A percentile compares a stretch with the other conserved stretches of the same genome.
Conservation (phyloP, 2,329 filamentous ascomycete species). For the Penicillium sp. region DNA sequence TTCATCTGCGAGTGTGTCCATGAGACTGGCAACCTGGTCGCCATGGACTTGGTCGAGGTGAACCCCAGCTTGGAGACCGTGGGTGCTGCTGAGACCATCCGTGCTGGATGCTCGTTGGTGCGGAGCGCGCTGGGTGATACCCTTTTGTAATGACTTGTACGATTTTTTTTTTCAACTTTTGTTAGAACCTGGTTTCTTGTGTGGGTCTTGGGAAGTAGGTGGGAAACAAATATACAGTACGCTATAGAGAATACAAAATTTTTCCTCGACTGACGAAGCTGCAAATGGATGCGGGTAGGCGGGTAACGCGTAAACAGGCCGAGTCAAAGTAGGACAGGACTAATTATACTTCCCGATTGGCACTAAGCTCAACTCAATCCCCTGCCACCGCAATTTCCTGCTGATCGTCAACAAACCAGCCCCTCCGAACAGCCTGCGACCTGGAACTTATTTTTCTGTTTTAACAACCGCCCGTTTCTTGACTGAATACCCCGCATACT, state of each 20-base stretch:
- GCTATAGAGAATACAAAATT: not conserved
- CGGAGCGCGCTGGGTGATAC: slow-evolving; percentile 92
- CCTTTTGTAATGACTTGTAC: slow-evolving; percentile 63
- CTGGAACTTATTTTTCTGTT: slow-evolving; percentile 3
- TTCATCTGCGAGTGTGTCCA: slow-evolving; percentile 92
- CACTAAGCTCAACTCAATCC: slow-evolving; percentile 21
- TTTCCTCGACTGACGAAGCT: not conserved
- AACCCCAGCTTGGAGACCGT: slow-evolving; percentile 71
- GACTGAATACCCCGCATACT: not conserved
- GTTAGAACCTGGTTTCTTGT: not conserved
- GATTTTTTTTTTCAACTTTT: not conserved
- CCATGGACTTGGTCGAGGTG: slow-evolving; percentile 81
- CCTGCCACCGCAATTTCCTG: slow-evolving; percentile 36
- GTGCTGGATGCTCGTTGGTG: slow-evolving; percentile 88
- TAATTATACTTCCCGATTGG: not conserved
- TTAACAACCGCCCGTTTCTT: not conserved
- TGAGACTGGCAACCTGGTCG: slow-evolving; percentile 75
- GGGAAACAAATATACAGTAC: not conserved
- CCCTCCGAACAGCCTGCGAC: slow-evolving; percentile 14
- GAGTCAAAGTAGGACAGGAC: not conserved
- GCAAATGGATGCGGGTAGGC: slow-evolving; percentile 1
- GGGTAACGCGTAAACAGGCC: not conserved
- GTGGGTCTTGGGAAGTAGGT: not conserved
- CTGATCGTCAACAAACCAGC: slow-evolving; percentile 25
- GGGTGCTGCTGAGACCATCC: slow-evolving; percentile 81